These are phyloP conservation scores for Herpetospermum pedunculosum DNA, from an alignment of 306 rosid species.

Conservation along the genomic window DNA sequence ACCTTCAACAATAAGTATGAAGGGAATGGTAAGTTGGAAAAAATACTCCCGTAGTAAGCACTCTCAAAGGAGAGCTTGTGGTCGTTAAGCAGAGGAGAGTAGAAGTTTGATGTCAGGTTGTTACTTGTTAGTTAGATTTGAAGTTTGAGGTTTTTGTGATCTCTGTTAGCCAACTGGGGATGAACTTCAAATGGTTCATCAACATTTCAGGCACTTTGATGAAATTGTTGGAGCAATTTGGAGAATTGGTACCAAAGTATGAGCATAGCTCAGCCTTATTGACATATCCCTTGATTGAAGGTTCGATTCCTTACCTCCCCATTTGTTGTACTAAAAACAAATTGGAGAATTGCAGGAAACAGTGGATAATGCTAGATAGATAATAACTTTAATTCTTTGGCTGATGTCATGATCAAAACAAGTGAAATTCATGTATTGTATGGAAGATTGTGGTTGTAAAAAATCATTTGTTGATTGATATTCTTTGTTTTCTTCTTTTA, in stretches of 20 bases:
- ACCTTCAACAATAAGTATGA: not conserved
- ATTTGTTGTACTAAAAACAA: no score
- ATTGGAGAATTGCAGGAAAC: no score
- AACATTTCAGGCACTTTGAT: not conserved
- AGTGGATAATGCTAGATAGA: not conserved
- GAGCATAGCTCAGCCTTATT: no score
- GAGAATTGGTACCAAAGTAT: no score
- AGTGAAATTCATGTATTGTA: not conserved
- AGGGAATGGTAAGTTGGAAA: not conserved
- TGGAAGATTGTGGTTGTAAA: not conserved
- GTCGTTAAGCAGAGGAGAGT: not conserved
- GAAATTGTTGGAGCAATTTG: not conserved
- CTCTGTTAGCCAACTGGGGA: not conserved
- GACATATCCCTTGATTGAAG: no score
- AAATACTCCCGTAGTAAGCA: not conserved
- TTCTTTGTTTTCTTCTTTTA: not conserved
- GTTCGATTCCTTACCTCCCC: no score
- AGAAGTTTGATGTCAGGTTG: not conserved
- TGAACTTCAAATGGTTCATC: not conserved
- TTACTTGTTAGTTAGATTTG: not conserved
- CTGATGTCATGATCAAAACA: not conserved
- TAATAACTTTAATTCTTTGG: not conserved
- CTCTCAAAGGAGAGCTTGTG: not conserved
- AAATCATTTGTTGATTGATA: not conserved
- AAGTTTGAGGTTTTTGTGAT: not conserved